Evolutionary conservation across 2,329 filamentous ascomycete species (phyloP).

Genomic region (Diplodia sapinea): DNA sequence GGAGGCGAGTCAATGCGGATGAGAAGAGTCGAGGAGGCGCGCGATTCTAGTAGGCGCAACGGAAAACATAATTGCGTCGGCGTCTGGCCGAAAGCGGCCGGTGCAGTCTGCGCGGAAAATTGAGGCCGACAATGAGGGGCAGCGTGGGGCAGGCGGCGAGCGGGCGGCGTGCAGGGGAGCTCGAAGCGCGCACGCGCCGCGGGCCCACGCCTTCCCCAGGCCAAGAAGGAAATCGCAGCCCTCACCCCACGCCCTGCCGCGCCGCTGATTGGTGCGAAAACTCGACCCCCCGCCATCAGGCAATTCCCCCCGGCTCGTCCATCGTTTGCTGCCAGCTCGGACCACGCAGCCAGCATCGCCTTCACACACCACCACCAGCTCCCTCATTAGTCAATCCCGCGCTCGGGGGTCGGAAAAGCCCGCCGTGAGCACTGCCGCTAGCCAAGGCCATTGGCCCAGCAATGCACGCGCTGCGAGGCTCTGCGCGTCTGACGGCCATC

Average conservation of each 20-base stretch:
- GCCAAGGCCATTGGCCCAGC: constrained; percentile 11
- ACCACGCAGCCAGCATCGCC: not conserved
- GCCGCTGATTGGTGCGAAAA: constrained; percentile 29
- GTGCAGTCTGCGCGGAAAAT: constrained; percentile 36
- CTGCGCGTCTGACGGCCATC: not conserved
- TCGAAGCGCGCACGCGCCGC: constrained; percentile 40
- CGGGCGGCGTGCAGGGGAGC: constrained; percentile 33
- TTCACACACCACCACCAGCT: constrained; percentile 13
- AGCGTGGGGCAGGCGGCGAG: constrained; percentile 22
- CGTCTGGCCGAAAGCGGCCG: not conserved
- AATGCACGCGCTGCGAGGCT: not conserved
- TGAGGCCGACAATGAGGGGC: constrained; percentile 39
- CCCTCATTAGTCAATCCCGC: constrained; percentile 20
- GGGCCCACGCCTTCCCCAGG: constrained; percentile 40
- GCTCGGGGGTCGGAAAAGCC: constrained; percentile 5
- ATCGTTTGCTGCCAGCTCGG: constrained; percentile 10
- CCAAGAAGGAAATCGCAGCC: constrained; percentile 37
- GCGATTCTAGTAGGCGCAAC: constrained; percentile 13
- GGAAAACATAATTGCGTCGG: constrained; percentile 24
- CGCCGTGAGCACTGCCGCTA: not conserved
- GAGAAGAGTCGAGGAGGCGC: not conserved
- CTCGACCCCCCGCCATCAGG: constrained; percentile 8
- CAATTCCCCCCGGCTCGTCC: not conserved
- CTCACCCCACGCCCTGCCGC: constrained; percentile 34
- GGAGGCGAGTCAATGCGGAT: not conserved